A percentile compares a stretch with the other conserved stretches of the same genome.
phyloP scores from a whole-genome alignment of 2,329 filamentous ascomycete species.

The Diplodia intermedia region DNA sequence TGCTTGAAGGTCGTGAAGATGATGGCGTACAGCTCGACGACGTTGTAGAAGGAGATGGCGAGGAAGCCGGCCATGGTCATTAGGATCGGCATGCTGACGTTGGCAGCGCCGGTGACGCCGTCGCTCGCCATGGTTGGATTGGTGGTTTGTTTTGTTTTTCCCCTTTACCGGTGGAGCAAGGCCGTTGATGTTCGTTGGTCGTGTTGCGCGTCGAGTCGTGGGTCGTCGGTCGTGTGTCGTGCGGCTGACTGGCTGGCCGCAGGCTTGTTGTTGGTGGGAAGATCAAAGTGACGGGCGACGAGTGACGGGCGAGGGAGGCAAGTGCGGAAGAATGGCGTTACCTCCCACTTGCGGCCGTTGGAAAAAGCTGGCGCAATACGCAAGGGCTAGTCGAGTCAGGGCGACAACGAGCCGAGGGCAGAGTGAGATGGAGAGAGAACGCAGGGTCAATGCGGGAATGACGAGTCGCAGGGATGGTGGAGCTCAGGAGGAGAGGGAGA shows the following conservation, averaged over 20 bases:
- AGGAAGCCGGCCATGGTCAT: slow-evolving; percentile 43
- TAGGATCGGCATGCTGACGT: slow-evolving; percentile 31
- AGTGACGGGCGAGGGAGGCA: too few species aligned
- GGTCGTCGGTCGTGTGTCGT: neutral
- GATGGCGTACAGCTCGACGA: slow-evolving; percentile 51
- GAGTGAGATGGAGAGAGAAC: too few species aligned
- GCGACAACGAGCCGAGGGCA: neutral
- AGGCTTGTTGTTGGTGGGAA: too few species aligned
- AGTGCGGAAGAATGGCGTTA: neutral
- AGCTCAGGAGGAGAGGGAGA: neutral
- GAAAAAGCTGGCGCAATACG: neutral
- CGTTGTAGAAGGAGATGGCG: slow-evolving; percentile 49
- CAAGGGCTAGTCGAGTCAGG: slow-evolving; percentile 7
- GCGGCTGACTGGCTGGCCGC: neutral
- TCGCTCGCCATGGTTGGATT: slow-evolving; percentile 5
- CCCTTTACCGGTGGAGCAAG: too few species aligned
- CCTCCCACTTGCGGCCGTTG: neutral
- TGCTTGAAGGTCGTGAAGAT: slow-evolving; percentile 57
- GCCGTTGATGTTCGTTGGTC: too few species aligned
- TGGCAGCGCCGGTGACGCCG: slow-evolving; percentile 14
- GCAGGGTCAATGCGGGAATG: too few species aligned
- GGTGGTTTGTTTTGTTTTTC: too few species aligned
- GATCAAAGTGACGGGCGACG: too few species aligned
- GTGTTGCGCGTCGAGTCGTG: neutral
- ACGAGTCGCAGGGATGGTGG: neutral